phyloP scores from a whole-genome alignment of 805 yeast genomes.

The Cyberlindnera bimundalis region DNA sequence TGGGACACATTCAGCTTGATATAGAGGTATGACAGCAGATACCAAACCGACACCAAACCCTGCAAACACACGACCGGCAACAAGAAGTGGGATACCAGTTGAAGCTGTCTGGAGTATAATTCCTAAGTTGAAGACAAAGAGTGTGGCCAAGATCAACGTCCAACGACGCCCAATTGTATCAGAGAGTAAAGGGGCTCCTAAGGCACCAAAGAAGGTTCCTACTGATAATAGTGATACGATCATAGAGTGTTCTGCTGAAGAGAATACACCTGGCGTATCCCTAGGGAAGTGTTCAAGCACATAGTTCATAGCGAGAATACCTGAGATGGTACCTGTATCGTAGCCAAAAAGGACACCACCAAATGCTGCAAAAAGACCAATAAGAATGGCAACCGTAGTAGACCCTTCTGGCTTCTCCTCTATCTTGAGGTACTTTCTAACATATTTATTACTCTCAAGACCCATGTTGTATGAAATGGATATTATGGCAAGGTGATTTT shows the following conservation, averaged over 20 bases:
- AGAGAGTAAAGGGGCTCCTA: slow-evolving; percentile 53
- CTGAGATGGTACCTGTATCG: slow-evolving; percentile 66
- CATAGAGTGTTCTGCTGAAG: slow-evolving; percentile 49
- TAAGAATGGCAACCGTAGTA: slow-evolving; percentile 37
- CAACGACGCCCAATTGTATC: slow-evolving; percentile 55
- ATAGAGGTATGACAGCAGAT: slow-evolving; percentile 69
- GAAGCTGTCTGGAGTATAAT: slow-evolving; percentile 45
- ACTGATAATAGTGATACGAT: slow-evolving; percentile 66
- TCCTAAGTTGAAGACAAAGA: slow-evolving; percentile 51
- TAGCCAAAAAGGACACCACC: slow-evolving; percentile 67
- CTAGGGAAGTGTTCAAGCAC: slow-evolving; percentile 41
- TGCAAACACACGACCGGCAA: slow-evolving; percentile 64
- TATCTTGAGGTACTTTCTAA: slow-evolving; percentile 24
- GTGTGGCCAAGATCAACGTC: slow-evolving; percentile 40
- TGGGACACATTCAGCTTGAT: slow-evolving; percentile 81
- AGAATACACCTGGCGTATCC: slow-evolving; percentile 33
- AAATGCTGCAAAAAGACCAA: slow-evolving; percentile 52
- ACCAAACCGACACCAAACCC: slow-evolving; percentile 73
- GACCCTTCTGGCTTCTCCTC: not conserved
- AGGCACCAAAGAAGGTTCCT: slow-evolving; percentile 68
- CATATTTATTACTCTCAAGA: slow-evolving; percentile 31
- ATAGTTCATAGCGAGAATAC: slow-evolving; percentile 61
- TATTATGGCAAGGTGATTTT: no score
- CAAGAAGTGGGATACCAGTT: slow-evolving; percentile 43
- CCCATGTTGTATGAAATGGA: slow-evolving; percentile 1